A percentile compares a stretch with the other conserved stretches of the same genome.
phyloP scores from a whole-genome alignment of 78 protist genomes.

The Dictyostelium firmibasis region DNA sequence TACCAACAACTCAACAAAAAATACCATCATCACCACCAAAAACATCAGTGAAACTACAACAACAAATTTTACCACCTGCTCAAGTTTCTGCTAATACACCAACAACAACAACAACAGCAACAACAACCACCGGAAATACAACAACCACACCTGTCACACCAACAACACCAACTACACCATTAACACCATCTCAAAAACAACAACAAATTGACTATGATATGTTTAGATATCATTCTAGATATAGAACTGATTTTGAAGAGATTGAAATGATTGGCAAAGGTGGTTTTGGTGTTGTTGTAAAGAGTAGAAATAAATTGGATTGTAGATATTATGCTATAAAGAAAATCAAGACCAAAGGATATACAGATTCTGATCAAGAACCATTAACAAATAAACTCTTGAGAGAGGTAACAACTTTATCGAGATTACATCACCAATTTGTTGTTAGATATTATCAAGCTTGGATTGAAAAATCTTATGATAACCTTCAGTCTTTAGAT shows the following conservation, averaged over 20 bases:
- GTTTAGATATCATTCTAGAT: constrained; percentile 42
- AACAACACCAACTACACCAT: not conserved
- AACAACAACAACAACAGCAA: not conserved
- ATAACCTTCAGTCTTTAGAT: not conserved
- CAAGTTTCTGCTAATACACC: not conserved
- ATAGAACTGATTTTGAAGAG: constrained; percentile 82
- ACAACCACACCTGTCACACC: not conserved
- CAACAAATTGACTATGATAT: not conserved
- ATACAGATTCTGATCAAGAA: constrained; percentile 19
- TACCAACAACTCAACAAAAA: not conserved
- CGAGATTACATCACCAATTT: constrained; percentile 82
- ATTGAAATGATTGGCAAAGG: constrained; percentile 76
- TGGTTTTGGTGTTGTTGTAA: constrained; percentile 73
- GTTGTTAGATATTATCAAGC: constrained; percentile 88
- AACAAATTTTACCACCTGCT: not conserved
- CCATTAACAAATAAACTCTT: constrained; percentile 57
- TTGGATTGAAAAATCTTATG: constrained; percentile 72
- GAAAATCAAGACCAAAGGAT: constrained; percentile 48
- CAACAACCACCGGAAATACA: not conserved
- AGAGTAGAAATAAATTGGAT: constrained; percentile 70
- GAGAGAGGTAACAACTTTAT: constrained; percentile 83
- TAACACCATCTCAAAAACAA: not conserved
- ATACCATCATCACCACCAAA: not conserved
- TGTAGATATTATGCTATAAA: constrained; percentile 84
- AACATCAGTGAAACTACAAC: not conserved